These are phyloP conservation scores for Beauveria australis DNA, from an alignment of 2,329 filamentous ascomycete species.

Conservation along the genomic window DNA sequence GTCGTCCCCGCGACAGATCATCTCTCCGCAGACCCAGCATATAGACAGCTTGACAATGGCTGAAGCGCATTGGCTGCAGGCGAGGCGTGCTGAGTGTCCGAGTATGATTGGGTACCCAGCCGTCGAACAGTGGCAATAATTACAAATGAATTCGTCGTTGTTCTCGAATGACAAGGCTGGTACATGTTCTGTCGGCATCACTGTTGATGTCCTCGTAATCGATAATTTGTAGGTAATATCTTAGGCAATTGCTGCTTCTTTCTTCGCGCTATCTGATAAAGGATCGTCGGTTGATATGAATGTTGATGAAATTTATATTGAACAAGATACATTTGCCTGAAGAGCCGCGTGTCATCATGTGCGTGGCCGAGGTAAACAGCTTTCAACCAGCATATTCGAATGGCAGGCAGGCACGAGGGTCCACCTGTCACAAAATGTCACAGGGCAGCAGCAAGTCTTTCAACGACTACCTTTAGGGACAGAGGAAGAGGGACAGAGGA, in stretches of 20 bases:
- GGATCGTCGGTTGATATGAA: neutral
- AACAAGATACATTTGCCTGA: neutral
- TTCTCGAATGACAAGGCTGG: neutral
- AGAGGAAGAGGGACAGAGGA: neutral
- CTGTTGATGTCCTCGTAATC: neutral
- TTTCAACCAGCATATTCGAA: neutral
- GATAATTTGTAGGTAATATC: neutral
- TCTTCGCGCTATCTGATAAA: neutral
- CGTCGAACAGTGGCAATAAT: constrained; percentile 43
- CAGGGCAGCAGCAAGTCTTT: neutral
- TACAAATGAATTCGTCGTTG: constrained; percentile 40
- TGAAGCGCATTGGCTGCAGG: constrained; percentile 39
- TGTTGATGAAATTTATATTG: neutral
- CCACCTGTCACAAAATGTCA: neutral
- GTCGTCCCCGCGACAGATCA: constrained; percentile 44
- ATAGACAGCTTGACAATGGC: constrained; percentile 45
- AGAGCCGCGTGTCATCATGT: too few relatives aligned
- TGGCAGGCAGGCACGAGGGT: neutral
- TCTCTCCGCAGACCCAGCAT: constrained; percentile 50
- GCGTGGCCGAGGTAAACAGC: neutral
- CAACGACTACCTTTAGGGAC: neutral
- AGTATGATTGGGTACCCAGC: constrained; percentile 30
- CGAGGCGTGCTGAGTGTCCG: constrained; percentile 38
- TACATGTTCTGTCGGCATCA: neutral
- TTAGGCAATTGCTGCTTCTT: neutral